Base-by-base conservation (phyloP, 2,329 filamentous ascomycete genomes). In the Cercospora nicotianae region DNA sequence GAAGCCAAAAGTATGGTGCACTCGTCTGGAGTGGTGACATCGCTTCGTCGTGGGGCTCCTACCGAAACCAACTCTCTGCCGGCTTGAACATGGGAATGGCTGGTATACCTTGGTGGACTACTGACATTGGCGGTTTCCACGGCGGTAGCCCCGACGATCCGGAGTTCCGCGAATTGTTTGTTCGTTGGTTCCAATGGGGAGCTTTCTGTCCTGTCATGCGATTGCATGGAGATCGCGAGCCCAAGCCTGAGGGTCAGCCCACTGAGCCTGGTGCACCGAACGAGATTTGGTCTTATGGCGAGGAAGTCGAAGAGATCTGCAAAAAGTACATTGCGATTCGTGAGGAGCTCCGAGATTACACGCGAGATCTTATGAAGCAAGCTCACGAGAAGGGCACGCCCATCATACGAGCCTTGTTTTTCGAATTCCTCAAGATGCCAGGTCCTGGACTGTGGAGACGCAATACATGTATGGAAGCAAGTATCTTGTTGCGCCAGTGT, bases 161-260 rank as follows among this genome's bases (percentile, higher is more conserved):
- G 1, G 80, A 73, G 0, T 91, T 90, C 77, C 81, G 87, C 7
- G 89, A 91, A 73, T 78, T 91, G 0, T 87, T 90, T 67, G 84
- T 87, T 1, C 80, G 89, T 1, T 91, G 89, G 89, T 91, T 91
- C 76, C 88, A 90, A 72, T 91, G 88, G 87, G 88, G 86, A 0
- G 80, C 87, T 0, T 90, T 89, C 73, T 89, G 87, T 66, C 89
- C 89, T 0, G 88, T 91, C 1, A 89, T 91, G 84, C 80, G 89
- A 2, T 80, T 90, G 0, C 89, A 91, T 71, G 89, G 89, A 5
- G 87, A 90, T 73, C 83, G 89, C 0, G 87, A 89, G 75, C 89
- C 89, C 0, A 82, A 83, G 71, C 64, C 67, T 13, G 39, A 60
- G 28, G 67, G 62, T 18, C 58, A 67, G 45, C 79, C 80, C 0